phyloP scores from a whole-genome alignment of 257 asterid species.

The Solanum rostratum region DNA sequence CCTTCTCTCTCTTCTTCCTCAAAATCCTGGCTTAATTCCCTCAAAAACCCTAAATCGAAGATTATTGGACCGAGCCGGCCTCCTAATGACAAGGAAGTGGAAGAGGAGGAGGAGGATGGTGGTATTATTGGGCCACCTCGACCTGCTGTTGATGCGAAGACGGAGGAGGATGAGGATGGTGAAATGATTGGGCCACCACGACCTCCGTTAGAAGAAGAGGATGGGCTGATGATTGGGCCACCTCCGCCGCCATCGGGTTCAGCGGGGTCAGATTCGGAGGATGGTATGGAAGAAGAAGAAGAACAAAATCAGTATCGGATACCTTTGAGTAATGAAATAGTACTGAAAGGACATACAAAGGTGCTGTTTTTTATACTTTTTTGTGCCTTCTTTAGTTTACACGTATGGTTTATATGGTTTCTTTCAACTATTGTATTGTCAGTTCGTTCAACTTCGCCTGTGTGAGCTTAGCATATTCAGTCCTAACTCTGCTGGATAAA shows the following conservation, averaged over 20 bases:
- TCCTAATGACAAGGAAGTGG: background rate
- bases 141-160: slow-evolving; percentile 24
- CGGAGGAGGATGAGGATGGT: slow-evolving; percentile 20
- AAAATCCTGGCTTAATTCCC: slow-evolving; percentile 39
- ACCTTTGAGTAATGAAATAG: slow-evolving; percentile 91
- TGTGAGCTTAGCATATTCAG: background rate
- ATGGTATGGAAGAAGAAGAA: slow-evolving; percentile 40
- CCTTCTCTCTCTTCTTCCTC: slow-evolving; percentile 51
- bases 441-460: background rate
- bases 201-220: slow-evolving; percentile 34
- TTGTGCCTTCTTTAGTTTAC: background rate
- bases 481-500: background rate
- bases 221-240: slow-evolving; percentile 31
- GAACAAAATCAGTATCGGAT: slow-evolving; percentile 44
- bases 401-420: background rate
- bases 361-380: slow-evolving; percentile 10
- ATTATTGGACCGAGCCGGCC: slow-evolving; percentile 52
- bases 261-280: slow-evolving; percentile 47
- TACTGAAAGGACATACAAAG: slow-evolving; percentile 91
- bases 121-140: slow-evolving; percentile 43
- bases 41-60: slow-evolving; percentile 29
- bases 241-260: slow-evolving; percentile 39
- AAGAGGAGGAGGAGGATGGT: slow-evolving; percentile 12
- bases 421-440: background rate
- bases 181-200: slow-evolving; percentile 54